Evolutionary conservation across 805 yeast genomes (phyloP).

Genomic region (Pichia membranifaciens): DNA sequence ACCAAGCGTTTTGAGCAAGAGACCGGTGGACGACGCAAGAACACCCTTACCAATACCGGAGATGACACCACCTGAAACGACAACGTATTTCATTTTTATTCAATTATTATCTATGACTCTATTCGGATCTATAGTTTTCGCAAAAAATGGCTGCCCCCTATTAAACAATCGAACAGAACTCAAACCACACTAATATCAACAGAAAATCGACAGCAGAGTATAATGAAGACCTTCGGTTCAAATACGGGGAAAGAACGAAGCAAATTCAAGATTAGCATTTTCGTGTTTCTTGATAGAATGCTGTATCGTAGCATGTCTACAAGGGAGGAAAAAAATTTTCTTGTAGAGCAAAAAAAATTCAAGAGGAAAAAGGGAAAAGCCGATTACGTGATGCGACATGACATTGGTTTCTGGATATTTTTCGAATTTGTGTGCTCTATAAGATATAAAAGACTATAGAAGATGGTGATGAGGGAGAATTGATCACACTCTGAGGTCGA

Average conservation of each 20-base stretch:
- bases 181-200: background rate
- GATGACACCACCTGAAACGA: conserved; percentile 98
- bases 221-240: background rate
- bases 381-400: no score
- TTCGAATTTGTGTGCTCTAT: background rate
- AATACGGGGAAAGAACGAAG: conserved; percentile 16
- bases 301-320: no score
- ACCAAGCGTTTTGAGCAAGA: conserved; percentile 88
- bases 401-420: no score
- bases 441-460: background rate
- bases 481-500: conserved; percentile 22
- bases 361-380: background rate
- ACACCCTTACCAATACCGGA: conserved; percentile 99
- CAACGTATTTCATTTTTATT: conserved; percentile 88
- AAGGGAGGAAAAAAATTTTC: background rate
- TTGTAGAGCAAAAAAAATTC: background rate
- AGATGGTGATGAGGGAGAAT: no score
- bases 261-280: conserved; percentile 1
- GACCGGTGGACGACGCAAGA: conserved; percentile 93
- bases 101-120: background rate
- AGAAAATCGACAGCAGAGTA: background rate
- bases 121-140: no score
- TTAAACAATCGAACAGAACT: background rate
- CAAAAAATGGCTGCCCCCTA: conserved; percentile 2
- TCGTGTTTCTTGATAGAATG: background rate